These are phyloP conservation scores for Rhynchospora tenuis DNA, from an alignment of 176 grass and related monocot genomes.

Conservation along the genomic window DNA sequence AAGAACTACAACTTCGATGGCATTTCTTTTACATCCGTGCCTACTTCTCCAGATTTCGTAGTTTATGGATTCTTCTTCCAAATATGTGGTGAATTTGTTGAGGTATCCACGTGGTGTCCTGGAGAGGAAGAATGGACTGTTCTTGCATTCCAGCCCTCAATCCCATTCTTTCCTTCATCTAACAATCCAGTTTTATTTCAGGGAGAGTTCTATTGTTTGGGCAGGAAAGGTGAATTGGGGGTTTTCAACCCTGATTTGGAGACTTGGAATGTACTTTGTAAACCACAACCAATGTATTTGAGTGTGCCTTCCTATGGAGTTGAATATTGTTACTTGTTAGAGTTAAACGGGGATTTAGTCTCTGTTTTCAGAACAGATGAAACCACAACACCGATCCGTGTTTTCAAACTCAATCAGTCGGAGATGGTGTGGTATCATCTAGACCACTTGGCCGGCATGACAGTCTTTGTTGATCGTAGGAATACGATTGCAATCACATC, in stretches of 20 bases:
- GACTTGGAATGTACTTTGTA: too few relatives aligned
- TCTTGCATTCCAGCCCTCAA: background rate
- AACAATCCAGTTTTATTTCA: conserved; percentile 10
- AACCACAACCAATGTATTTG: background rate
- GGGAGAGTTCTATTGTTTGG: background rate
- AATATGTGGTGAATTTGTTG: too few relatives aligned
- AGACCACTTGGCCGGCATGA: background rate
- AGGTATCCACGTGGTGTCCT: background rate
- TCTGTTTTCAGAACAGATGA: too few relatives aligned
- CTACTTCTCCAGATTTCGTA: too few relatives aligned
- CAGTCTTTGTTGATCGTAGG: background rate
- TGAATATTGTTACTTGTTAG: background rate
- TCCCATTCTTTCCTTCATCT: background rate
- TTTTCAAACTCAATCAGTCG: background rate
- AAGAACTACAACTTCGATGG: background rate
- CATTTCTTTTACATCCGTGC: background rate
- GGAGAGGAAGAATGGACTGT: background rate
- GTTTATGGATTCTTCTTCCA: too few relatives aligned
- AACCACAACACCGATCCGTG: background rate
- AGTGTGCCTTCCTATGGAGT: background rate
- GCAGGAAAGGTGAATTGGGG: too few relatives aligned
- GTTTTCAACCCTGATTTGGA: too few relatives aligned
- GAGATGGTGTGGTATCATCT: background rate
- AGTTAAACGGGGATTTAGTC: too few relatives aligned
- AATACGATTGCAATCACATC: background rate